phyloP scores from a whole-genome alignment of 306 rosid genomes.

The Oemleria cerasiformis region DNA sequence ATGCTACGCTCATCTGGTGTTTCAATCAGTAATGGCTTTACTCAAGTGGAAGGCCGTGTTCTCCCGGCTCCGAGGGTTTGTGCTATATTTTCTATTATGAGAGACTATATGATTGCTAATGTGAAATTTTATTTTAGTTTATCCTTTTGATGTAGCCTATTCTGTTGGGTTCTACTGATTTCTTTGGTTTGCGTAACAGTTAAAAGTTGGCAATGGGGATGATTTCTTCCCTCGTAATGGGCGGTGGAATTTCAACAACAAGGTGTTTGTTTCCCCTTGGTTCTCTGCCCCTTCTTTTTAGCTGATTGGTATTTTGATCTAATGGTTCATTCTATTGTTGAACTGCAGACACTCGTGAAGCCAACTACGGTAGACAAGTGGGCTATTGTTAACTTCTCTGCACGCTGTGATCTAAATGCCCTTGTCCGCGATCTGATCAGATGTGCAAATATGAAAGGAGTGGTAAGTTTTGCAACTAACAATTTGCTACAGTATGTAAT shows the following conservation, averaged over 20 bases:
- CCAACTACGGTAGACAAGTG: slow-evolving; percentile 60
- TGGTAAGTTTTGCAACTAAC: slow-evolving; percentile 48
- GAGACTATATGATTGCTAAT: neutral
- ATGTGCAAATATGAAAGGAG: slow-evolving; percentile 72
- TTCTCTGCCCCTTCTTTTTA: neutral
- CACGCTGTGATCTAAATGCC: slow-evolving; percentile 61
- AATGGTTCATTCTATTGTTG: neutral
- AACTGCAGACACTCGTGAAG: slow-evolving; percentile 56
- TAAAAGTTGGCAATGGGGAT: slow-evolving; percentile 81
- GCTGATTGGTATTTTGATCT: neutral
- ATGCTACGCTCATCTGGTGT: slow-evolving; percentile 72
- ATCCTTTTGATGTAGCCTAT: neutral
- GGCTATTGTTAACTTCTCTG: slow-evolving; percentile 86
- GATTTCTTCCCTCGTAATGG: slow-evolving; percentile 86
- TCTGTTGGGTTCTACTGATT: neutral
- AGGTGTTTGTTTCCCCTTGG: slow-evolving; percentile 39
- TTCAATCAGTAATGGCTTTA: slow-evolving; percentile 42
- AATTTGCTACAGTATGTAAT: neutral
- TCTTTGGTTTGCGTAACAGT: slow-evolving; percentile 31
- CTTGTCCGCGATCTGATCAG: slow-evolving; percentile 64
- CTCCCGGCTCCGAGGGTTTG: slow-evolving; percentile 83
- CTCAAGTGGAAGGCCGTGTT: slow-evolving; percentile 86
- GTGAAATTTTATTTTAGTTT: too few species aligned
- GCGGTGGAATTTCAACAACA: slow-evolving; percentile 85
- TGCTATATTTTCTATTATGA: neutral